Percentiles rank a stretch among this genome's conserved stretches.
Conservation (phyloP, 345 rosid genomes). For the Linum usitatissimum region DNA sequence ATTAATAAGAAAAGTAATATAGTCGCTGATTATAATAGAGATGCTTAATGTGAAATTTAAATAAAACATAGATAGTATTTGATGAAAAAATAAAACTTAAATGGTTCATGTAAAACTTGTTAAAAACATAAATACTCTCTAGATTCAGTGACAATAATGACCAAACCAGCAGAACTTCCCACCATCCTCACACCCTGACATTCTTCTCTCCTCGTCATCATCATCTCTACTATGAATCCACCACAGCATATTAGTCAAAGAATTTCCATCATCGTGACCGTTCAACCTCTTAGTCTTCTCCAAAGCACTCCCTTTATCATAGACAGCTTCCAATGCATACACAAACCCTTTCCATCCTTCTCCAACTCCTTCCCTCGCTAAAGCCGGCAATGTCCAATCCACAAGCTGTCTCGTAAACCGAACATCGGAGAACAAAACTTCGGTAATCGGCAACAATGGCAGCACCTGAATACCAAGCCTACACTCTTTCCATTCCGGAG, state of each 20-base stretch:
- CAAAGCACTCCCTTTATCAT: constrained; percentile 52
- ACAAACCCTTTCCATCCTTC: constrained; percentile 95
- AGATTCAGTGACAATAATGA: constrained; percentile 58
- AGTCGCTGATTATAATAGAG: too few relatives aligned
- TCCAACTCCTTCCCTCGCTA: constrained; percentile 58
- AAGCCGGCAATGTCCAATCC: constrained; percentile 65
- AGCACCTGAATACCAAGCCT: constrained; percentile 82
- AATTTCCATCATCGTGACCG: constrained; percentile 66
- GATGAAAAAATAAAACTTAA: too few relatives aligned
- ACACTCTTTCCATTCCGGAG: constrained; percentile 65
- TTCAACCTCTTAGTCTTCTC: constrained; percentile 47
- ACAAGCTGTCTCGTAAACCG: constrained; percentile 54
- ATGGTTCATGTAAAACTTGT: too few relatives aligned
- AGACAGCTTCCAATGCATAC: constrained; percentile 65
- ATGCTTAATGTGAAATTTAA: too few relatives aligned
- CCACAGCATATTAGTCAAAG: constrained; percentile 72
- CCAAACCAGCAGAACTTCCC: constrained; percentile 63
- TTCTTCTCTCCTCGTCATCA: constrained; percentile 20
- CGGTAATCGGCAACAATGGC: constrained; percentile 57
- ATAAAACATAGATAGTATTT: too few relatives aligned
- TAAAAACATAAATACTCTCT: too few relatives aligned
- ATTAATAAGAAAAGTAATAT: too few relatives aligned
- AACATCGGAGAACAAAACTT: constrained; percentile 59
- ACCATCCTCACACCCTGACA: constrained; percentile 22
- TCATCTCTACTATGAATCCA: constrained; percentile 69